These are phyloP conservation scores for Wickerhamiella infanticola DNA, from an alignment of 1,139 yeast species.

Conservation along the genomic window DNA sequence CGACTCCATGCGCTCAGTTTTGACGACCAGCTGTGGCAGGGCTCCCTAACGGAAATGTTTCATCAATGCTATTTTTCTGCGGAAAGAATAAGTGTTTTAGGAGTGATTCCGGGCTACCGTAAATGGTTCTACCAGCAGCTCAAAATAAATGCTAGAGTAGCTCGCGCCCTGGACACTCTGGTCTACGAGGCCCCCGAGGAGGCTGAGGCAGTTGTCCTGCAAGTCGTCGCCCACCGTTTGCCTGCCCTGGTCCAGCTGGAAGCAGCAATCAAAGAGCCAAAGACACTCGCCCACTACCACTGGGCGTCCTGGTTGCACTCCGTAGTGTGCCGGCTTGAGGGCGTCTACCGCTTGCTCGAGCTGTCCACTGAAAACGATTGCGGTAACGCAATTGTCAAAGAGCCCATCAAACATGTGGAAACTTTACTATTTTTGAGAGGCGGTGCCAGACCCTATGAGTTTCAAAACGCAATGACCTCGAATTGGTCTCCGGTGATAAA, in stretches of 20 bases:
- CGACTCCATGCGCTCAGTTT: neutral
- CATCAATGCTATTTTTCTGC: slow-evolving; percentile 5
- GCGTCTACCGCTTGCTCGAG: slow-evolving; percentile 6
- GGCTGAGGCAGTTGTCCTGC: slow-evolving; percentile 6
- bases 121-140: slow-evolving; percentile 8
- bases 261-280: slow-evolving; percentile 4
- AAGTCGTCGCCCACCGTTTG: slow-evolving; percentile 8
- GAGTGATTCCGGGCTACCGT: slow-evolving; percentile 6
- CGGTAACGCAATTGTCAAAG: slow-evolving; percentile 10
- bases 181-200: slow-evolving; percentile 6
- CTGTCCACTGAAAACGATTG: slow-evolving; percentile 9
- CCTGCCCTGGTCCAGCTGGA: slow-evolving; percentile 7
- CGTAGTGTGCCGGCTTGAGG: slow-evolving; percentile 9
- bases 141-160: slow-evolving; percentile 3
- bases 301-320: slow-evolving; percentile 13
- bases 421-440: slow-evolving; percentile 10
- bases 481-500: neutral
- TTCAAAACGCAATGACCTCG: neutral
- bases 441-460: slow-evolving; percentile 1
- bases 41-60: neutral
- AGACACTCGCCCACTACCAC: slow-evolving; percentile 9
- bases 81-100: slow-evolving; percentile 2
- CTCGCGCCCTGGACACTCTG: slow-evolving; percentile 7
- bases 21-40: neutral
- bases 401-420: slow-evolving; percentile 10